phyloP scores from a whole-genome alignment of 495 filamentous ascomycete species.

The Xylaria grammica region DNA sequence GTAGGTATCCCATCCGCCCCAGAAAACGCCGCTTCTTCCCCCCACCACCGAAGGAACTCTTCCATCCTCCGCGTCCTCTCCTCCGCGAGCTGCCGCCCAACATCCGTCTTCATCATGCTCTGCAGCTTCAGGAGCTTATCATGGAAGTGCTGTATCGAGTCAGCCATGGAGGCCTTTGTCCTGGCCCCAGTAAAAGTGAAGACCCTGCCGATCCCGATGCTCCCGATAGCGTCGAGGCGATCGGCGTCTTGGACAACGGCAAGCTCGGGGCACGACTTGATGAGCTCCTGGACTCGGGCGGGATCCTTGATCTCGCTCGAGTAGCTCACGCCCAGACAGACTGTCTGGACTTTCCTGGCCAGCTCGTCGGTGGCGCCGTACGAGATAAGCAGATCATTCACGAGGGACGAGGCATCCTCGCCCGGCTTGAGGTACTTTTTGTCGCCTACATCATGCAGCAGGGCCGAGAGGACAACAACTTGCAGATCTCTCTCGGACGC shows the following conservation, averaged over 20 bases:
- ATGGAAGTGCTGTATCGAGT: slow-evolving; percentile 73
- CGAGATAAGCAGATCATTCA: slow-evolving; percentile 62
- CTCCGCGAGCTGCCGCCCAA: slow-evolving; percentile 69
- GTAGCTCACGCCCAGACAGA: slow-evolving; percentile 78
- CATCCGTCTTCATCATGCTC: slow-evolving; percentile 82
- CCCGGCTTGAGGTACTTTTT: slow-evolving; percentile 71
- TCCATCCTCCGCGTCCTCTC: slow-evolving; percentile 67
- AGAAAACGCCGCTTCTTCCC: slow-evolving; percentile 15
- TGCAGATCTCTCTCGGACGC: slow-evolving; percentile 50
- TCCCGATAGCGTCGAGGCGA: slow-evolving; percentile 85
- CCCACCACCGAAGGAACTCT: slow-evolving; percentile 73
- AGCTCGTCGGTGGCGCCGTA: slow-evolving; percentile 59
- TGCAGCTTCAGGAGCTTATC: slow-evolving; percentile 79
- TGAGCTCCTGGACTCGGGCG: slow-evolving; percentile 51
- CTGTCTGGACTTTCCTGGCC: slow-evolving; percentile 66
- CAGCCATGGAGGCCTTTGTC: slow-evolving; percentile 57
- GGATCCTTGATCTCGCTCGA: slow-evolving; percentile 71
- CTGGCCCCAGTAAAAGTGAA: slow-evolving; percentile 79
- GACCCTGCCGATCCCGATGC: slow-evolving; percentile 76
- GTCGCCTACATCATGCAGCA: slow-evolving; percentile 89
- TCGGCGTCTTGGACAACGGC: slow-evolving; percentile 91
- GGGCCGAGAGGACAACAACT: slow-evolving; percentile 71
- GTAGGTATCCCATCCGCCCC: background rate
- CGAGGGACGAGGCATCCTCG: slow-evolving; percentile 58
- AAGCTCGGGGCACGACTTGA: slow-evolving; percentile 70